phyloP scores from a whole-genome alignment of 768 basidiomycete genomes.

The Boletus bicolor region DNA sequence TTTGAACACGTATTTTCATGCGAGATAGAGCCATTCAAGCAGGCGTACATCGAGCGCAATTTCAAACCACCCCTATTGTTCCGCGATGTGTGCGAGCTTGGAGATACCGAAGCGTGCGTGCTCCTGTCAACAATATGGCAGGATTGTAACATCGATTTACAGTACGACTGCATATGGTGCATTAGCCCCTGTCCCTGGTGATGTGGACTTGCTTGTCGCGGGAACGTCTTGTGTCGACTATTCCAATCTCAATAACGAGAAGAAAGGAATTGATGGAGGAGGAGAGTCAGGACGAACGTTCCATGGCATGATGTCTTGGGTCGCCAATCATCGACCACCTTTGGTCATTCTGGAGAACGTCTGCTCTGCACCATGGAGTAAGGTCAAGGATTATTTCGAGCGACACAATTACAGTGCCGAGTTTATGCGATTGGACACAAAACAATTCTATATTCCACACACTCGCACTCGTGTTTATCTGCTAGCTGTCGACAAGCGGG shows the following conservation, averaged over 20 bases:
- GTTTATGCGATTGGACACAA: constrained; percentile 72
- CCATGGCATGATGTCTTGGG: constrained; percentile 93
- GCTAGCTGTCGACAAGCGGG: constrained; percentile 67
- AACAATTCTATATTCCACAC: constrained; percentile 91
- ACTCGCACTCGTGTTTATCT: constrained; percentile 90
- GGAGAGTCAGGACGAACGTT: constrained; percentile 95
- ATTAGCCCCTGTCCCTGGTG: constrained; percentile 78
- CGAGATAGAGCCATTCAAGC: constrained; percentile 96
- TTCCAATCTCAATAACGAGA: constrained; percentile 91
- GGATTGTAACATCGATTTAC: constrained; percentile 5
- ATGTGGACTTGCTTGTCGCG: constrained; percentile 87
- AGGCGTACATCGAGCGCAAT: constrained; percentile 96
- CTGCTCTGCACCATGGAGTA: constrained; percentile 82
- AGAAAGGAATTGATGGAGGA: constrained; percentile 83
- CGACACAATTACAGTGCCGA: constrained; percentile 72
- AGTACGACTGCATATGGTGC: constrained; percentile 94
- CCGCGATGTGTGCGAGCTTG: constrained; percentile 90
- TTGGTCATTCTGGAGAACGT: constrained; percentile 96
- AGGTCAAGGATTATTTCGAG: constrained; percentile 74
- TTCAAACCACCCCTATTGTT: constrained; percentile 91
- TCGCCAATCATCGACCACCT: constrained; percentile 79
- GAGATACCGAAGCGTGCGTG: constrained; percentile 70
- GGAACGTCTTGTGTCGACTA: constrained; percentile 98
- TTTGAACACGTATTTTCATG: constrained; percentile 95
- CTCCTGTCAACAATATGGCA: neutral